Base-by-base conservation (phyloP, 169 alveolate genomes). In the Plasmodium inui region DNA sequence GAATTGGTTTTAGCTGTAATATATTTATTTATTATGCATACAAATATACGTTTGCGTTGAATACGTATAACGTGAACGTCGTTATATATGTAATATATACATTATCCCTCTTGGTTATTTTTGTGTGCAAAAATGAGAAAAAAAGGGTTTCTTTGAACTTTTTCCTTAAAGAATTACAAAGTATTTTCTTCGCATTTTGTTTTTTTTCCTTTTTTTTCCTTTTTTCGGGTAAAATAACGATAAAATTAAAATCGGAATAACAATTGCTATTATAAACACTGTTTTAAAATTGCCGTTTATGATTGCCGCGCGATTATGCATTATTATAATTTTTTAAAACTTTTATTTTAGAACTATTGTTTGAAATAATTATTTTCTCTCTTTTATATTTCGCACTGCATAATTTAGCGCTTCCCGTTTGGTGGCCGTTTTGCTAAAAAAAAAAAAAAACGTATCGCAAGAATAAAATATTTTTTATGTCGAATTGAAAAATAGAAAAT, bases 271-370 rank as follows among this genome's bases (percentile, higher is more conserved):
- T 67, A 67, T 26, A 26, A 67, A 67, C 1, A 22, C 26, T 50
- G 57, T 50, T 67, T 67, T 67, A n/a, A n/a, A n/a, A 28, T 28
- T 67, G 30, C 37, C 41, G 37, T 67, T 22, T 67, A 8, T 19
- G 17, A 17, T 50, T 50, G 7, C 9, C 61, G 14, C 61, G 61
- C 61, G 26, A 50, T 50, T 50, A 50, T 17, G 19, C 61, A 17
- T 50, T 3, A 50, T 50, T 12, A 50, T 50, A 14, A 50, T 67
- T 67, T 7, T 67, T 67, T 28, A 67, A 26, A 67, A 26, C n/a
- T 67, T 67, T 67, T 67, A 67, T 67, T 67, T 67, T 67, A 67
- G 76, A 67, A 67, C 22, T 67, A 67, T 67, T 37, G 41, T 67
- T 7, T 19, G 37, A 67, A 67, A 19, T 22, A 9, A 67, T 67